Conservation (phyloP, 805 yeast genomes). For the Jamesozyma hellenica region DNA sequence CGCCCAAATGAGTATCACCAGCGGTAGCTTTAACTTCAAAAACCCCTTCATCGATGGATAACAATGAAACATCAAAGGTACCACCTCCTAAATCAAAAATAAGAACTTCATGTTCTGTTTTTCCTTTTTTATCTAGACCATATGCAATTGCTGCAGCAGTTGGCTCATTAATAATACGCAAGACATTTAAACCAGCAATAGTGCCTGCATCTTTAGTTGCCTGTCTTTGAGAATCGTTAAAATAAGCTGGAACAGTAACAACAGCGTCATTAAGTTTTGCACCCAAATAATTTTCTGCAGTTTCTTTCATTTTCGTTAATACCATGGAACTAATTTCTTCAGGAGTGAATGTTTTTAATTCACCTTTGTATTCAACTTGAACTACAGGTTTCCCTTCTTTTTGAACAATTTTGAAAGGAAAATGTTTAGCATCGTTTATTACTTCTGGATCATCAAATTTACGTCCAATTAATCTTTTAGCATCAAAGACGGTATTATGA, state of each 20-base stretch:
- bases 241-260: slow-evolving; percentile 86
- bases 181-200: slow-evolving; percentile 86
- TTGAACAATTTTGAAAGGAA: slow-evolving; percentile 72
- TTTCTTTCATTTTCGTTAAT: slow-evolving; percentile 75
- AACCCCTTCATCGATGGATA: slow-evolving; percentile 88
- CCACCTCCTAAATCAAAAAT: slow-evolving; percentile 96
- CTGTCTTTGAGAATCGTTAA: slow-evolving; percentile 96
- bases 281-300: slow-evolving; percentile 82
- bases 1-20: slow-evolving; percentile 62
- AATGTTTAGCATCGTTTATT: slow-evolving; percentile 65
- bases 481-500: slow-evolving; percentile 77
- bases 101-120: slow-evolving; percentile 74
- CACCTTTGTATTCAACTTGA: slow-evolving; percentile 72
- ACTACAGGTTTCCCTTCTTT: slow-evolving; percentile 69
- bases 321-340: slow-evolving; percentile 93
- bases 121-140: slow-evolving; percentile 71
- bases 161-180: slow-evolving; percentile 73
- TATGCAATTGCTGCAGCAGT: slow-evolving; percentile 96
- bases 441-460: slow-evolving; percentile 70
- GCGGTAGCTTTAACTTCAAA: slow-evolving; percentile 87
- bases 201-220: slow-evolving; percentile 94
- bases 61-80: slow-evolving; percentile 87
- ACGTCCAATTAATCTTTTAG: slow-evolving; percentile 88
- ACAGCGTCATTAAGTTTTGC: slow-evolving; percentile 64
- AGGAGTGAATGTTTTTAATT: slow-evolving; percentile 76